Evolutionary conservation across 148 eudicot species (phyloP), one percentile per base, ranked within the genome.

Genomic region (Gaultheria prostrata): DNA sequence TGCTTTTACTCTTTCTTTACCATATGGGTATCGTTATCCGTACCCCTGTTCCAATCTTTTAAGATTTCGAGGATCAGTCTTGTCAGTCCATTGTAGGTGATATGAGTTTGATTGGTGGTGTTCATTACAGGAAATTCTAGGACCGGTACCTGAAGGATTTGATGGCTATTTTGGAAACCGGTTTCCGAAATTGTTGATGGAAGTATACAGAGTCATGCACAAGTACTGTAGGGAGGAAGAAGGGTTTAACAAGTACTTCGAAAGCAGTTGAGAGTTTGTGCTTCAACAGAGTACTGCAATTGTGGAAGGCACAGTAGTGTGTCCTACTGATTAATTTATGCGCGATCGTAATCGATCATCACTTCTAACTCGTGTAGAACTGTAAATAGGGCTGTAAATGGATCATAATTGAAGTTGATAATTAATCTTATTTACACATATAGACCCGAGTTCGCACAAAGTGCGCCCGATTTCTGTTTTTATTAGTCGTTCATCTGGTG

Each of bases 131-230:
- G 95, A 91, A 83, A 87, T 91, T 35, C 77, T 97, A 46, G 99
- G 99, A 71, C 67, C 95, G 4, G 93, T 94, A 56, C 99, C 99
- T 0, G 94, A 94, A 85, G 99, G 98, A 76, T 97, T 92, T 82
- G 90, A 97, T 82, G 84, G 78, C 73, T 97, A 97, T 88, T 97
- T 97, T 82, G 86, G 84, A 3, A 90, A 81, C 63, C 91, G 99
- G 77, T 97, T 93, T 77, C 99, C 98, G 8, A 91, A 87, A 76
- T 93, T 97, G 74, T 83, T 97, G 43, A 92, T 92, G 4, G 98
- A 94, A 85, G 97, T 97, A 74, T 94, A 92, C 82, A 89, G 86
- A 86, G 97, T 94, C 14, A 86, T 92, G 89, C 65, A 82, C 35
- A 81, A 73, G 6, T 87, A 91, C 81, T 94, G 98, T 84, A 87